phyloP scores from a whole-genome alignment of 352 stramenopile genomes.

The Paralagenidium karlingii region DNA sequence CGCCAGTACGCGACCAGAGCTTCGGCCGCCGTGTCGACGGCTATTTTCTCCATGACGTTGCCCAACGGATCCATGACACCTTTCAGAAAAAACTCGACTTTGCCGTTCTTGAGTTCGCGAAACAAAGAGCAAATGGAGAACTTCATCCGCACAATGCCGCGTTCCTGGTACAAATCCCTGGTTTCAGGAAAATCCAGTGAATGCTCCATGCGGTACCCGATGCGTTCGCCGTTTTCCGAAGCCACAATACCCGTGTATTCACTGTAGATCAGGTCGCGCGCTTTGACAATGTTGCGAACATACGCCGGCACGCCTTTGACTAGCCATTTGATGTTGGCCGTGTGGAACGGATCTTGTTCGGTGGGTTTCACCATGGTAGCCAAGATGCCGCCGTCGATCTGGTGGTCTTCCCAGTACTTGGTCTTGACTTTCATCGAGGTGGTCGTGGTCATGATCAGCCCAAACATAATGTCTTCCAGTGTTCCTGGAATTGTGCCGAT shows the following conservation, averaged over 20 bases:
- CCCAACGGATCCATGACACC: slow-evolving; percentile 19
- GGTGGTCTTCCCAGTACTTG: slow-evolving; percentile 27
- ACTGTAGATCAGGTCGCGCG: slow-evolving; percentile 40
- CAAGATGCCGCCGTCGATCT: slow-evolving; percentile 31
- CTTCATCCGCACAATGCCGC: slow-evolving; percentile 8
- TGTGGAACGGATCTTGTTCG: slow-evolving; percentile 26
- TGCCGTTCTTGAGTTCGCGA: slow-evolving; percentile 14
- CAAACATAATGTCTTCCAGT: slow-evolving; percentile 50
- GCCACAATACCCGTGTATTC: slow-evolving; percentile 23
- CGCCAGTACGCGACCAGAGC: too few species aligned
- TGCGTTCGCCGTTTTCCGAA: slow-evolving; percentile 21
- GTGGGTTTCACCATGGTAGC: slow-evolving; percentile 26
- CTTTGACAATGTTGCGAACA: slow-evolving; percentile 25
- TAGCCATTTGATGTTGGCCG: slow-evolving; percentile 45
- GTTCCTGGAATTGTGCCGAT: slow-evolving; percentile 34
- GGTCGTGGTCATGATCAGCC: slow-evolving; percentile 18
- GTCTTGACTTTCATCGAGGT: slow-evolving; percentile 33
- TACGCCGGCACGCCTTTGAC: slow-evolving; percentile 27
- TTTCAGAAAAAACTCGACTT: slow-evolving; percentile 20
- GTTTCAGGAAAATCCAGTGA: slow-evolving; percentile 21
- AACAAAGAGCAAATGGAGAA: slow-evolving; percentile 27
- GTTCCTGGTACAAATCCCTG: too few species aligned
- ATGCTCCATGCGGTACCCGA: slow-evolving; percentile 43
- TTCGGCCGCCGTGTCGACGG: slow-evolving; percentile 9
- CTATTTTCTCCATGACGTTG: slow-evolving; percentile 13